phyloP scores from a whole-genome alignment of 1,284 basidiomycete genomes.

The Volvariella surrecta region DNA sequence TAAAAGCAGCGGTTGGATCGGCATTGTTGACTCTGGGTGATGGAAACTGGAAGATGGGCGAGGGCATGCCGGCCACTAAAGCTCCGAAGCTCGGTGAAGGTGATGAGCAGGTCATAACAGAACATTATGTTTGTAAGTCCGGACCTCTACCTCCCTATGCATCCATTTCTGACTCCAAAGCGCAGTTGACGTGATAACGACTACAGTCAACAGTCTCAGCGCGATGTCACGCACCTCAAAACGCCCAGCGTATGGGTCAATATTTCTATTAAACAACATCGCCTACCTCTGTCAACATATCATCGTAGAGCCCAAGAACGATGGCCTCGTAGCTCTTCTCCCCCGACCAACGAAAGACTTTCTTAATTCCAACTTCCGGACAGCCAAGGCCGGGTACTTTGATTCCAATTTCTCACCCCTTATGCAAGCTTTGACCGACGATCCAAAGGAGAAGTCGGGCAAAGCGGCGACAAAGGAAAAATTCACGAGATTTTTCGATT shows the following conservation, averaged over 20 bases:
- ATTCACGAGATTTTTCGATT: slow-evolving; percentile 69
- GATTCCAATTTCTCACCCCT: slow-evolving; percentile 72
- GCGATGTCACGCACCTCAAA: slow-evolving; percentile 54
- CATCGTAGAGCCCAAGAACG: slow-evolving; percentile 38
- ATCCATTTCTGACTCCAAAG: not conserved
- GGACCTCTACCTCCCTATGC: slow-evolving; percentile 6
- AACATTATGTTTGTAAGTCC: slow-evolving; percentile 64
- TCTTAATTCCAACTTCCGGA: slow-evolving; percentile 62
- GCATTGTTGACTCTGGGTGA: slow-evolving; percentile 65
- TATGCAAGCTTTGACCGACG: slow-evolving; percentile 63
- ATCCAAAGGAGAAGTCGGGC: slow-evolving; percentile 48
- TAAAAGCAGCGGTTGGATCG: slow-evolving; percentile 54
- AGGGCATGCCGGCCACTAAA: slow-evolving; percentile 58
- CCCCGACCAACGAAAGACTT: slow-evolving; percentile 52
- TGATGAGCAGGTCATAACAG: slow-evolving; percentile 52
- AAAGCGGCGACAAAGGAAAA: slow-evolving; percentile 69
- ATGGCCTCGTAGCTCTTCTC: slow-evolving; percentile 38
- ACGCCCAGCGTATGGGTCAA: slow-evolving; percentile 58
- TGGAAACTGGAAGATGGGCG: slow-evolving; percentile 85
- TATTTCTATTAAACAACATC: slow-evolving; percentile 74
- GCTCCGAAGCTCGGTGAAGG: slow-evolving; percentile 36
- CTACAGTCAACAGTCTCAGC: slow-evolving; percentile 48
- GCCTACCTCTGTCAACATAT: slow-evolving; percentile 56
- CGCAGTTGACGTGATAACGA: slow-evolving; percentile 61
- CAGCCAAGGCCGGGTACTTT: slow-evolving; percentile 73